Evolutionary conservation across 2,329 filamentous ascomycete species (phyloP).

Genomic region (Lachnellula subtilissima): DNA sequence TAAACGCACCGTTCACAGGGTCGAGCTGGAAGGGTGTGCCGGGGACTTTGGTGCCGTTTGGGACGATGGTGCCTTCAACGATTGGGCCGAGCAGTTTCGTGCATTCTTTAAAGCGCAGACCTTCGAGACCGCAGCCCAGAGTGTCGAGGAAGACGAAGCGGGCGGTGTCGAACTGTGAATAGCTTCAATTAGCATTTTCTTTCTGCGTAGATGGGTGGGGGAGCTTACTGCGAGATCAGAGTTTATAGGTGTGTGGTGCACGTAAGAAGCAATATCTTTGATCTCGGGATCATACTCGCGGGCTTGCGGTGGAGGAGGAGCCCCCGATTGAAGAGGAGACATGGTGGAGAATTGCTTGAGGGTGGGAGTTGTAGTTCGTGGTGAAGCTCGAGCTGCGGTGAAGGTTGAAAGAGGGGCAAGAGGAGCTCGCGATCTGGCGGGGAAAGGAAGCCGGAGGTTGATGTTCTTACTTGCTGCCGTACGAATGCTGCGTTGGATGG

Average conservation of each 20-base stretch:
- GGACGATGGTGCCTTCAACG: conserved; percentile 84
- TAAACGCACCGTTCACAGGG: conserved; percentile 93
- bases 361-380: conserved; percentile 10
- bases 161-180: conserved; percentile 81
- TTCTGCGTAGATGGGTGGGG: conserved; percentile 2
- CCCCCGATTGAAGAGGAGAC: conserved; percentile 35
- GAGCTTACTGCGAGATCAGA: conserved; percentile 84
- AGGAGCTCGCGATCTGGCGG: conserved; percentile 22
- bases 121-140: conserved; percentile 92
- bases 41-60: conserved; percentile 85
- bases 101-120: conserved; percentile 92
- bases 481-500: conserved; percentile 30
- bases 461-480: conserved; percentile 24
- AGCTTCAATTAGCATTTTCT: conserved; percentile 12
- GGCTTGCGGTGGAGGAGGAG: conserved; percentile 45
- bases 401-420: conserved; percentile 23
- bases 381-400: conserved; percentile 19
- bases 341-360: conserved; percentile 34
- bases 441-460: conserved; percentile 21
- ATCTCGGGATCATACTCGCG: conserved; percentile 86
- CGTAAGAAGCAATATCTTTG: conserved; percentile 89
- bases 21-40: conserved; percentile 93
- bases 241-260: conserved; percentile 85
- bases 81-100: conserved; percentile 88
- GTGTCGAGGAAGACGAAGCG: conserved; percentile 97